Evolutionary conservation across 164 flowering plant genomes (phyloP), one percentile per base, ranked within the genome.

Genomic region (Stephania japonica): DNA sequence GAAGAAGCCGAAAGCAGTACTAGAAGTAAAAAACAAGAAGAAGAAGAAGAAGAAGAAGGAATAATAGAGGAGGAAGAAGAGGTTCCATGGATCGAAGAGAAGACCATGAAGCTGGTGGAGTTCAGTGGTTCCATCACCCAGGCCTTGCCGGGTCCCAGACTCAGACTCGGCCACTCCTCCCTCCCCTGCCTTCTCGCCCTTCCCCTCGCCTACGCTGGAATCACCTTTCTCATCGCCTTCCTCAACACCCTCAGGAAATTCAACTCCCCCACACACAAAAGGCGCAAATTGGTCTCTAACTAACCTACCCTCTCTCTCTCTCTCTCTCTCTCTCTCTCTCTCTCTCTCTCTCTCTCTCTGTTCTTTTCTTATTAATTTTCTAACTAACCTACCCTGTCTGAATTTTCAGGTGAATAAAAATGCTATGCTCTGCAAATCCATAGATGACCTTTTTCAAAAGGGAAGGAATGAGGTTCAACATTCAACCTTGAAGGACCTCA

Each of bases 61-160:
- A 91, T 78, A 63, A 90, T 74, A 72, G 95, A 87, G 67, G 89
- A 80, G 10, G 97, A 92, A 73, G 96, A 92, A 78, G 92, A 91
- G 0, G n/a, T 95, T 78, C 92, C 93, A 0, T 93, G 99, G 99
- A 88, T 93, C 76, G 91, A 90, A 77, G 98, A 90, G 84, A 95
- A 93, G 73, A 98, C 99, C 1, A 61, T 91, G 85, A 97, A 91
- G 80, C 68, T 93, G 44, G 97, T 93, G 56, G 97, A 95, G 85
- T 93, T 93, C 84, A 87, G 94, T 0, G 99, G 98, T 14, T 87
- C 98, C 0, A 93, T 95, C 1, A 83, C 97, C 0, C 98, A 91
- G 75, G 91, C 97, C 3, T 75, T 95, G 56, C 98, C 98, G 6
- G 99, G 99, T 0, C 98, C 99, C 2, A 83, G 98, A 61, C 95